Percentiles rank a stretch among this genome's conserved stretches.
These are phyloP conservation scores for Dactylellina drechsleri DNA, from an alignment of 2,329 filamentous ascomycete genomes.

Conservation along the genomic window DNA sequence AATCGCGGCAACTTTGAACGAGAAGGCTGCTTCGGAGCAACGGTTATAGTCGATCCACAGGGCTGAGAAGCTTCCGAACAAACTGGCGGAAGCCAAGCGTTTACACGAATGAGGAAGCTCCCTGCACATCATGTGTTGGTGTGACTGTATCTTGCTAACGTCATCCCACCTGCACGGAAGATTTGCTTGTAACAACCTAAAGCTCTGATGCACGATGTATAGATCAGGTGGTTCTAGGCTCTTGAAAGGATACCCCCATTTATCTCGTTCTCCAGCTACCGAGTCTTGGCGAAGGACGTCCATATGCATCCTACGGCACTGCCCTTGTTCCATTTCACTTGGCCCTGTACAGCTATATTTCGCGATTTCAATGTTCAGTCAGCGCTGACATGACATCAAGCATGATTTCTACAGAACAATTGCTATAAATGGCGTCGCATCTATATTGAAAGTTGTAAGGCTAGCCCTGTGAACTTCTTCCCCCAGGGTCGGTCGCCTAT, in stretches of 20 bases:
- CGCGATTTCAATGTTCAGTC: constrained; percentile 11
- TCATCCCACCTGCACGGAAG: background rate
- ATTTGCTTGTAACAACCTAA: background rate
- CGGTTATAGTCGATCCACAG: too few relatives aligned
- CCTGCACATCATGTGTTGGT: constrained; percentile 17
- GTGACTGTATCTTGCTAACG: background rate
- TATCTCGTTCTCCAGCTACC: too few relatives aligned
- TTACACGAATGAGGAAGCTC: constrained; percentile 7
- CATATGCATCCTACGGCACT: too few relatives aligned
- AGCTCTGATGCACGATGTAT: too few relatives aligned
- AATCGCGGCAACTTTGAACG: constrained; percentile 13
- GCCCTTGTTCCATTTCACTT: background rate
- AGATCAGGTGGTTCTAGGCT: constrained; percentile 22
- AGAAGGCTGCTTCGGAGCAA: background rate
- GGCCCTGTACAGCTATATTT: constrained; percentile 13
- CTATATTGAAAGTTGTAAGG: background rate
- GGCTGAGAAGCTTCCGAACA: background rate
- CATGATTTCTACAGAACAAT: too few relatives aligned
- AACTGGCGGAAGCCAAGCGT: background rate
- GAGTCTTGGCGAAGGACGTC: too few relatives aligned
- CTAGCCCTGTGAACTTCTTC: too few relatives aligned
- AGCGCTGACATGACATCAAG: constrained; percentile 32
- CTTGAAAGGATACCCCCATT: too few relatives aligned
- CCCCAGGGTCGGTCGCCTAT: too few relatives aligned
- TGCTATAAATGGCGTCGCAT: background rate